Conservation (phyloP, 2,329 filamentous ascomycete species). For the Epichloe amarillans region DNA sequence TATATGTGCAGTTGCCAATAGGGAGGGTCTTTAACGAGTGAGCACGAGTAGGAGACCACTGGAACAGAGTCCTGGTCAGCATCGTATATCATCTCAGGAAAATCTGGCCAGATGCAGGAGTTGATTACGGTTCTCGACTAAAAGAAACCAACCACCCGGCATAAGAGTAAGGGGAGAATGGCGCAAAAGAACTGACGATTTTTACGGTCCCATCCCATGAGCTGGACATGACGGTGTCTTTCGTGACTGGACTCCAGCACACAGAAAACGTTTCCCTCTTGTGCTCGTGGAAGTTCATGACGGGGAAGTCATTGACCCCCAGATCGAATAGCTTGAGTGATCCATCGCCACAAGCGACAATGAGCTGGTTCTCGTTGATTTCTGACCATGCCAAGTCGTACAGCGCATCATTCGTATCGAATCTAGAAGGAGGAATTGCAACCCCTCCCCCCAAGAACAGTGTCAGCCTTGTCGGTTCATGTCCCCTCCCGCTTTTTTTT, state of each 20-base stretch:
- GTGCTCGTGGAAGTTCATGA: slow-evolving; percentile 89
- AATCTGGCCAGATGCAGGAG: no score
- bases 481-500: no score
- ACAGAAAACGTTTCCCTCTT: slow-evolving; percentile 87
- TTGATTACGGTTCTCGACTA: background rate
- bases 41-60: slow-evolving; percentile 73
- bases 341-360: slow-evolving; percentile 83
- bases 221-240: slow-evolving; percentile 79
- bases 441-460: background rate
- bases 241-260: slow-evolving; percentile 81
- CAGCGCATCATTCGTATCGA: slow-evolving; percentile 92
- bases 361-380: slow-evolving; percentile 86
- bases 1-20: slow-evolving; percentile 89
- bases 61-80: background rate
- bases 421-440: slow-evolving; percentile 39
- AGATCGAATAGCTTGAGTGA: slow-evolving; percentile 91
- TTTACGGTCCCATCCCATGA: slow-evolving; percentile 97
- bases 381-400: slow-evolving; percentile 96
- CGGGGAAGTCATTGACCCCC: slow-evolving; percentile 65
- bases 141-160: background rate
- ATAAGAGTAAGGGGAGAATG: background rate
- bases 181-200: slow-evolving; percentile 38
- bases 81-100: background rate
- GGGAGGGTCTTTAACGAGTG: slow-evolving; percentile 75
- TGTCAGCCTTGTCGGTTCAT: background rate